These are phyloP conservation scores for Stachybotrys chlorohalonatus DNA, from an alignment of 2,329 filamentous ascomycete species.

Conservation along the genomic window DNA sequence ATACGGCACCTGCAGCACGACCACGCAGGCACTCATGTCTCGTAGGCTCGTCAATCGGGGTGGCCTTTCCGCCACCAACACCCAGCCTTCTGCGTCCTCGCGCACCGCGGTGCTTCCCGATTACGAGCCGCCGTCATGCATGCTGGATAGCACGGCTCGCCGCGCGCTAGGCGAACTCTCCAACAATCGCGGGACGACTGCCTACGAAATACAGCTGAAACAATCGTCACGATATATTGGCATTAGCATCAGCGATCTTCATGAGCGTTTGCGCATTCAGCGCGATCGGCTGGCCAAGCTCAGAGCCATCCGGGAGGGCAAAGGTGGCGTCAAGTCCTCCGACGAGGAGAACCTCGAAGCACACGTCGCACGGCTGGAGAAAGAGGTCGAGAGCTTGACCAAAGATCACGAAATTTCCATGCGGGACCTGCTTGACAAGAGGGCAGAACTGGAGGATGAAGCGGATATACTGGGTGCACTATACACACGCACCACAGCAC, in stretches of 20 bases:
- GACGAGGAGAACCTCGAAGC: slow-evolving; percentile 28
- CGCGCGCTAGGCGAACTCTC: slow-evolving; percentile 33
- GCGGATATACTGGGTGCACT: slow-evolving; percentile 27
- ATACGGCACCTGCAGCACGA: too few species aligned
- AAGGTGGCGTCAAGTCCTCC: slow-evolving; percentile 23
- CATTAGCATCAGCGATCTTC: slow-evolving; percentile 36
- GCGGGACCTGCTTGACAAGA: slow-evolving; percentile 39
- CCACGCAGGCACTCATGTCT: slow-evolving; percentile 15
- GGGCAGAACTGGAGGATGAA: slow-evolving; percentile 41
- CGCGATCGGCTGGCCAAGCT: slow-evolving; percentile 20
- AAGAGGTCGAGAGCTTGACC: slow-evolving; percentile 32
- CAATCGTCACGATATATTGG: slow-evolving; percentile 34
- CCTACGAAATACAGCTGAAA: slow-evolving; percentile 37
- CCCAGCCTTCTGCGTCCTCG: slow-evolving; percentile 8
- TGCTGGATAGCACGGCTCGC: slow-evolving; percentile 30
- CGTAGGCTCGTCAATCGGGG: slow-evolving; percentile 20
- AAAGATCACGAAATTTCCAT: slow-evolving; percentile 35
- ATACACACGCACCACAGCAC: slow-evolving; percentile 14
- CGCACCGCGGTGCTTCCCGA: slow-evolving; percentile 29
- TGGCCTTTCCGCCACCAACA: slow-evolving; percentile 4
- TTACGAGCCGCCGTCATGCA: slow-evolving; percentile 39
- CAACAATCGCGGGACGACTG: slow-evolving; percentile 27
- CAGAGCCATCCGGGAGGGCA: slow-evolving; percentile 26
- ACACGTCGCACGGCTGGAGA: slow-evolving; percentile 28
- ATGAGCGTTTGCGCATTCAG: slow-evolving; percentile 34